Evolutionary conservation across 306 rosid genomes (phyloP).

Genomic region (Casuarina glauca): DNA sequence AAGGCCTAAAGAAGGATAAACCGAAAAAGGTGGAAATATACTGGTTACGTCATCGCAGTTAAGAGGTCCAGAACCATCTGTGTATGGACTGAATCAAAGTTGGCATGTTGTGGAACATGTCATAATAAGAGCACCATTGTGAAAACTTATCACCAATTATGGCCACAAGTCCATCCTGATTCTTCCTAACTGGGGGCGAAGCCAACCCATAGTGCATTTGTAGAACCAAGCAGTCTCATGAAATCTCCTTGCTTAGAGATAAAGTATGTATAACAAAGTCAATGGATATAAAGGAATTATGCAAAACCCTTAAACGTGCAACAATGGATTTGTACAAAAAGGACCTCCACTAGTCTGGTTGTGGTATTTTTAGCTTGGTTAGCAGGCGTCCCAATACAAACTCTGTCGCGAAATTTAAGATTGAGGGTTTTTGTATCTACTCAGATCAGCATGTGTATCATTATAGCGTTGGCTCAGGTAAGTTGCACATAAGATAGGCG

Average conservation of each 20-base stretch:
- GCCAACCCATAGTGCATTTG: too few species aligned
- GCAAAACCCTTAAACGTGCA: background rate
- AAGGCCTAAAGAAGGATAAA: too few species aligned
- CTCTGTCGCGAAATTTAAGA: background rate
- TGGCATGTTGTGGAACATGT: background rate
- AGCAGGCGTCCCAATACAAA: slow-evolving; percentile 9
- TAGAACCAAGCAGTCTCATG: too few species aligned
- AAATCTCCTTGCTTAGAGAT: too few species aligned
- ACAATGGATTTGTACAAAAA: background rate
- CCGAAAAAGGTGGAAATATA: too few species aligned
- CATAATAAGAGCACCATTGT: background rate
- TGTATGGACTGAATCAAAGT: background rate
- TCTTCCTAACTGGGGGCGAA: background rate
- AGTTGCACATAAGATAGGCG: slow-evolving; percentile 61
- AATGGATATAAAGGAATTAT: background rate
- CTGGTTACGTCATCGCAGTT: too few species aligned
- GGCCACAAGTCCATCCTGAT: background rate
- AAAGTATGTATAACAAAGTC: too few species aligned
- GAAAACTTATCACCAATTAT: background rate
- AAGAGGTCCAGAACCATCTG: background rate
- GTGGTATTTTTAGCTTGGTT: background rate
- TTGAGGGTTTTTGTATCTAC: slow-evolving; percentile 38
- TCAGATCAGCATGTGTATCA: slow-evolving; percentile 67
- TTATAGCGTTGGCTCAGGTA: slow-evolving; percentile 69
- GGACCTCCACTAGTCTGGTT: background rate